phyloP scores from a whole-genome alignment of 2,329 filamentous ascomycete genomes.

The Colletotrichum sp. region DNA sequence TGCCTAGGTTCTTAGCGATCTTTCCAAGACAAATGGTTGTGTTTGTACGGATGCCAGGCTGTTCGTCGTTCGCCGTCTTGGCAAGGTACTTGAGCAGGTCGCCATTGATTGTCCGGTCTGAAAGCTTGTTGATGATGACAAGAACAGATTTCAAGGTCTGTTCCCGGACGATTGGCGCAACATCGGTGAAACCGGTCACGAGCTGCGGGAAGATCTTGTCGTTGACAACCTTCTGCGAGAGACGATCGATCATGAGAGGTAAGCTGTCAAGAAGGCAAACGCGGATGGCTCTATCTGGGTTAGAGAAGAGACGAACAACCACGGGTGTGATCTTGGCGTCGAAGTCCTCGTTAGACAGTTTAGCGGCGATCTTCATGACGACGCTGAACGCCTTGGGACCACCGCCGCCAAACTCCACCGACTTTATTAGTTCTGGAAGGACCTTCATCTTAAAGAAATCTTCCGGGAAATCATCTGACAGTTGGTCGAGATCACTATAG shows the following conservation, averaged over 20 bases:
- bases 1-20: slow-evolving; percentile 87
- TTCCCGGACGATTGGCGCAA: slow-evolving; percentile 89
- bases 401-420: slow-evolving; percentile 96
- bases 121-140: slow-evolving; percentile 85
- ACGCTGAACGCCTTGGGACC: slow-evolving; percentile 89
- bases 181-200: slow-evolving; percentile 92
- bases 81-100: slow-evolving; percentile 90
- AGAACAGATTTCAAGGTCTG: slow-evolving; percentile 96
- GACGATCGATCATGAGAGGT: slow-evolving; percentile 87
- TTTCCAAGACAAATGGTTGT: slow-evolving; percentile 98
- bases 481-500: slow-evolving; percentile 75
- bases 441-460: slow-evolving; percentile 99
- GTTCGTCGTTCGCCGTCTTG: slow-evolving; percentile 96
- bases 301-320: slow-evolving; percentile 84
- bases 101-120: slow-evolving; percentile 91
- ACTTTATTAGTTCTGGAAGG: slow-evolving; percentile 93
- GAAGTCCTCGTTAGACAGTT: slow-evolving; percentile 89
- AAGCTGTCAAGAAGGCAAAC: slow-evolving; percentile 91
- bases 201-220: slow-evolving; percentile 97
- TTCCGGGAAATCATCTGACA: slow-evolving; percentile 94
- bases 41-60: slow-evolving; percentile 96
- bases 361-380: slow-evolving; percentile 89
- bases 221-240: slow-evolving; percentile 88
- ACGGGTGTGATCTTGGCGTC: slow-evolving; percentile 84
- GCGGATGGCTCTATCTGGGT: slow-evolving; percentile 89